phyloP scores from a whole-genome alignment of 2,329 filamentous ascomycete species.

The Mycogone perniciosa region DNA sequence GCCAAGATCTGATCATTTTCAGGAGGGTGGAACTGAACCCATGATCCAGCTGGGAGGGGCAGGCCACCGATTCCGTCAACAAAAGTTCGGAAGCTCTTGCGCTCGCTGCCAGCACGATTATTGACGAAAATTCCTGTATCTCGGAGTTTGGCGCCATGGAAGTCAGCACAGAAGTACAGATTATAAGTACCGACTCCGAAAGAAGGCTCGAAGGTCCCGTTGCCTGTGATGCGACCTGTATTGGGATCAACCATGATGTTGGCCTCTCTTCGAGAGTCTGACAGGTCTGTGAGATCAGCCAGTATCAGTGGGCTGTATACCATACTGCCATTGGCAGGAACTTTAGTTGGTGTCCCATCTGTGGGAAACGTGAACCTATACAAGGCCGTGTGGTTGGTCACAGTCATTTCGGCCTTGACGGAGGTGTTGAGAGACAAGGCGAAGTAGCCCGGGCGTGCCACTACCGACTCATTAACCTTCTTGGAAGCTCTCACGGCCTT shows the following conservation, averaged over 20 bases:
- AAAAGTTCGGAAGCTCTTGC: constrained; percentile 32
- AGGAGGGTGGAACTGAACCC: constrained; percentile 50
- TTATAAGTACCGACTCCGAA: constrained; percentile 55
- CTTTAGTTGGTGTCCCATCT: constrained; percentile 18
- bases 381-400: constrained; percentile 52
- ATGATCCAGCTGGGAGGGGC: constrained; percentile 46
- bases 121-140: constrained; percentile 54
- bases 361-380: constrained; percentile 54
- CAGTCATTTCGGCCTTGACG: constrained; percentile 57
- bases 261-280: constrained; percentile 20
- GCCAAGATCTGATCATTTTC: constrained; percentile 46
- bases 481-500: constrained; percentile 40
- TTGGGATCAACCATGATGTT: constrained; percentile 29
- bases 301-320: constrained; percentile 45
- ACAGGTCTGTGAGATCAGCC: constrained; percentile 53
- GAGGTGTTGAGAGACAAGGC: constrained; percentile 48
- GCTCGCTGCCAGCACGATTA: constrained; percentile 40
- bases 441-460: constrained; percentile 57
- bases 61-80: constrained; percentile 19
- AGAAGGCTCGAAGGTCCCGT: constrained; percentile 51
- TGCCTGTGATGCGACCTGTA: constrained; percentile 51
- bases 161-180: constrained; percentile 56
- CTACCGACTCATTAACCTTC: constrained; percentile 44
- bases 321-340: constrained; percentile 5
- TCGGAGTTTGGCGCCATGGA: constrained; percentile 43